These are phyloP conservation scores for Picea mariana DNA, from an alignment of 83 land plant genomes.

Conservation along the genomic window DNA sequence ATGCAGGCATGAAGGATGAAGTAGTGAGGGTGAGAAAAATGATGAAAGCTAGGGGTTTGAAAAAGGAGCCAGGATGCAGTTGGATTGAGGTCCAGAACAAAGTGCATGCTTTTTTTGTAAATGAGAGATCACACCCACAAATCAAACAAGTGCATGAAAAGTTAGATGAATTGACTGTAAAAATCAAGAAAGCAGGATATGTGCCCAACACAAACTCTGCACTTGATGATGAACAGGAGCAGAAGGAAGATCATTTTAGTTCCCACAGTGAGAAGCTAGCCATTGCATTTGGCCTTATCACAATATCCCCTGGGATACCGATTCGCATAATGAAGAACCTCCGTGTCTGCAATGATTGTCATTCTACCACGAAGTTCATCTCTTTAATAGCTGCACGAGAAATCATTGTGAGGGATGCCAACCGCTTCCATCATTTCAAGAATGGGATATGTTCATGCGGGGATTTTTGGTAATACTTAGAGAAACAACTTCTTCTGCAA, in stretches of 20 bases:
- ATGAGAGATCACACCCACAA: background rate
- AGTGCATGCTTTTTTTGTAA: background rate
- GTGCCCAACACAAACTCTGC: background rate
- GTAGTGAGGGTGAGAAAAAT: background rate
- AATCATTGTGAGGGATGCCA: too few relatives aligned
- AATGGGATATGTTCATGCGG: slow-evolving; percentile 26
- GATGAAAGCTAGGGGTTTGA: background rate
- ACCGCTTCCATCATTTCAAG: slow-evolving; percentile 25
- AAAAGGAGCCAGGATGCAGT: background rate
- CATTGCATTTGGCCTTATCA: slow-evolving; percentile 16
- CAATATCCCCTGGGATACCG: background rate
- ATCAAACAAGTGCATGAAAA: background rate
- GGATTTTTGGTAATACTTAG: slow-evolving; percentile 20
- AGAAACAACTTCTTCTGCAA: too few relatives aligned
- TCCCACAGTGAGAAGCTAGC: slow-evolving; percentile 29
- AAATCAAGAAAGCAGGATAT: slow-evolving; percentile 3
- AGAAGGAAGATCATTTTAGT: slow-evolving; percentile 21
- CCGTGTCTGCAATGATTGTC: slow-evolving; percentile 20
- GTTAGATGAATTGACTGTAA: background rate
- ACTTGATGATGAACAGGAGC: slow-evolving; percentile 13
- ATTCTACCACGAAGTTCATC: slow-evolving; percentile 12
- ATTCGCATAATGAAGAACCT: slow-evolving; percentile 20
- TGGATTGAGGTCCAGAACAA: background rate
- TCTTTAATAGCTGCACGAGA: slow-evolving; percentile 14
- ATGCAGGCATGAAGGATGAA: background rate